Base-by-base conservation (phyloP, 129 eudicot species). In the Pseudognaphalium luteoalbum region DNA sequence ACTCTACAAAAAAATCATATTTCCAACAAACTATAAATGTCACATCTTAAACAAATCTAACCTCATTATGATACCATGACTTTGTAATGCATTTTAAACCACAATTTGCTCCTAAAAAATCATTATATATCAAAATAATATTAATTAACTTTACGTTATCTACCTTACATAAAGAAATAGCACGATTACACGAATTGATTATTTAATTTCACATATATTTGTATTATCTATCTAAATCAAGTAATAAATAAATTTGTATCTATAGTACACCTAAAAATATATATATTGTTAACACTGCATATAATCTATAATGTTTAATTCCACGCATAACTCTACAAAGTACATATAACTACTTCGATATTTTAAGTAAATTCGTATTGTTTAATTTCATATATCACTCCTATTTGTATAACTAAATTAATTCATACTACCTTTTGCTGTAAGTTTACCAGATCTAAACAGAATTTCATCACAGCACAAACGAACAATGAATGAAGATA, bases 1-100 rank as follows among this genome's bases (percentile, higher is more conserved):
- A 87, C 99, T 94, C 98, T 91, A 86, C 80, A 85, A n/a, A 85
- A 28, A 82, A 71, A 63, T 19, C 52, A 71, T 21, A 78, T 35
- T 19, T 9, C 68, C 80, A 62, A 51, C 25, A 39, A 71, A 25
- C 21, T n/a, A 42, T 64, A 47, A 65, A 28, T 39, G 7, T 47
- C n/a, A 73, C 16, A 80, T 66, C 70, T 56, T 28, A 29, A 50
- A 72, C 47, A 66, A 17, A 72, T 14, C 21, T 4, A 42, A 59
- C 70, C 76, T 41, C 35, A 78, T 76, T 58, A 9, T 58, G 30
- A 41, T 3, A 2, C 47, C 41, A 35, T 35, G 6, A 35, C 9
- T 35, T 10, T 41, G 47, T 41, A 41, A 41, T 41, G 47, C 14
- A 41, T 12, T 10, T 35, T 8, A 69, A 41, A 50, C n/a, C 16